Conservation (phyloP, 306 rosid species). For the Prosopis cineraria region DNA sequence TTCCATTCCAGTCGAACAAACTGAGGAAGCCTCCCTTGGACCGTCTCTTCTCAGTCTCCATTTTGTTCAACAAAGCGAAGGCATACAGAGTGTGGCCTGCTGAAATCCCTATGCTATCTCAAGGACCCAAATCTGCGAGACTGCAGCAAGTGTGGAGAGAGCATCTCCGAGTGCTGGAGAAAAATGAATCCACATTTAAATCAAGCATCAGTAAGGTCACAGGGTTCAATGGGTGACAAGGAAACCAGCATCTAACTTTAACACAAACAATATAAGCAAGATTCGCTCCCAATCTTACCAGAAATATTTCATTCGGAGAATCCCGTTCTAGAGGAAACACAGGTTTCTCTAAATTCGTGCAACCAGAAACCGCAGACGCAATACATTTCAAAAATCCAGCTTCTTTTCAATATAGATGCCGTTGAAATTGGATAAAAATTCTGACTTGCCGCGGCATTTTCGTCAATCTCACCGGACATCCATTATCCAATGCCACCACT, state of each 20-base stretch:
- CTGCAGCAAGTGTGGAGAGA: background rate
- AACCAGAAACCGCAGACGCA: slow-evolving; percentile 32
- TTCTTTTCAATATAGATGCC: slow-evolving; percentile 26
- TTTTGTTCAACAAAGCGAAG: slow-evolving; percentile 35
- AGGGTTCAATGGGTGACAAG: background rate
- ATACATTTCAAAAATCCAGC: slow-evolving; percentile 12
- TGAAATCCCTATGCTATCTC: slow-evolving; percentile 16
- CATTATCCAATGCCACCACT: slow-evolving; percentile 22
- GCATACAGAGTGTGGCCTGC: background rate
- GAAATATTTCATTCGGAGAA: slow-evolving; percentile 33
- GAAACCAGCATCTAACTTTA: background rate
- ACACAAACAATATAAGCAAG: slow-evolving; percentile 12
- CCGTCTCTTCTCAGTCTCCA: slow-evolving; percentile 83
- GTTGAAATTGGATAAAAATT: slow-evolving; percentile 15
- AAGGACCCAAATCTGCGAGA: slow-evolving; percentile 33
- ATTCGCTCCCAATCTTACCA: slow-evolving; percentile 46
- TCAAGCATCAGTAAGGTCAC: background rate
- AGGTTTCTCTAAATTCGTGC: slow-evolving; percentile 23
- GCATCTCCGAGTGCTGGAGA: background rate
- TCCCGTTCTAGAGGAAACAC: slow-evolving; percentile 15
- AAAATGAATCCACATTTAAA: slow-evolving; percentile 21
- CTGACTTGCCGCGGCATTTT: slow-evolving; percentile 37
- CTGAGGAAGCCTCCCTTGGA: slow-evolving; percentile 86
- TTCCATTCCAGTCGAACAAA: slow-evolving; percentile 92
- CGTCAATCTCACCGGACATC: slow-evolving; percentile 29